Evolutionary conservation across 164 flowering plant species (phyloP).

Genomic region (Magnolia officinalis): DNA sequence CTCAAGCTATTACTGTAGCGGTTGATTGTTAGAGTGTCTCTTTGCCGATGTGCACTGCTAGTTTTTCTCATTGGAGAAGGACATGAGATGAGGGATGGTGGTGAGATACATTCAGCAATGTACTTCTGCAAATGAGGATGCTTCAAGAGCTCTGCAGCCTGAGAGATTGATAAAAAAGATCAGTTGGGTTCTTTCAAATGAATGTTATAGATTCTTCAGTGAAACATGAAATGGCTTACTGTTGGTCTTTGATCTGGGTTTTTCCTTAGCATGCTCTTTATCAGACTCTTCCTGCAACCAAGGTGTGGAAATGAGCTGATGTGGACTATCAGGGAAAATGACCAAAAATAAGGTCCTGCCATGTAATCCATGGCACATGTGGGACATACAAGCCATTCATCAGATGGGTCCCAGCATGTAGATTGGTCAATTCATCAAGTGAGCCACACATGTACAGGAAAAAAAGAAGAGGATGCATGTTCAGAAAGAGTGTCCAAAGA

Average conservation of each 20-base stretch:
- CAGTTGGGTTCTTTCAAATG: background rate
- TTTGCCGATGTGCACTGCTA: slow-evolving; percentile 16
- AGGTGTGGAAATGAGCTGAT: background rate
- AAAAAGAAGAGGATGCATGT: background rate
- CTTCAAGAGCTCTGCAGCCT: slow-evolving; percentile 77
- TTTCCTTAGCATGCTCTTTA: slow-evolving; percentile 66
- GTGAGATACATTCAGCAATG: slow-evolving; percentile 48
- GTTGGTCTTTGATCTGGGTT: slow-evolving; percentile 72
- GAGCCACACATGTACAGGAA: background rate
- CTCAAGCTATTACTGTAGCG: slow-evolving; percentile 60
- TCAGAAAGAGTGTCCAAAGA: background rate
- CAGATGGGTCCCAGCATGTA: background rate
- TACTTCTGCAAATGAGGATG: slow-evolving; percentile 72
- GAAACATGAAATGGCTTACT: slow-evolving; percentile 29
- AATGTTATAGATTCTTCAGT: background rate
- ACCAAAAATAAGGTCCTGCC: background rate
- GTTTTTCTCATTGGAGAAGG: slow-evolving; percentile 43
- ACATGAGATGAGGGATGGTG: slow-evolving; percentile 24
- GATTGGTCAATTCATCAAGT: background rate
- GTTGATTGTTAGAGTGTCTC: slow-evolving; percentile 45
- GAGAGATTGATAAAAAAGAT: slow-evolving; percentile 9
- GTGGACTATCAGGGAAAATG: background rate
- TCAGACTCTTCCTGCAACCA: slow-evolving; percentile 46
- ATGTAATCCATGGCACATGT: background rate
- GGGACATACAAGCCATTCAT: background rate